Conservation (phyloP, 306 rosid genomes). For the Gillenia trifoliata region DNA sequence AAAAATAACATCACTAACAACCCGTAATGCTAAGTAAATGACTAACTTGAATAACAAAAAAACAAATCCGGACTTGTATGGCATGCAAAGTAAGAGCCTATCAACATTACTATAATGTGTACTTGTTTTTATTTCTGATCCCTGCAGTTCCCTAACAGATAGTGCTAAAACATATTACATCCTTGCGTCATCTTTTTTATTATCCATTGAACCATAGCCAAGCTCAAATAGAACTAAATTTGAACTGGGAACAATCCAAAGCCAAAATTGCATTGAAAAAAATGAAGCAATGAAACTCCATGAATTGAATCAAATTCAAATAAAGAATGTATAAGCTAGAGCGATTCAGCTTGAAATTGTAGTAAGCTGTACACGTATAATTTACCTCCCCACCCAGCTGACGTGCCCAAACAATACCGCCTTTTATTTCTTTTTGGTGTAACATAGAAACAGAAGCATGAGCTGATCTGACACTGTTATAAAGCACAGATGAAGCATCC, state of each 20-base stretch:
- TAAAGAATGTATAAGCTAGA: neutral
- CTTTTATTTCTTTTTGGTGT: slow-evolving; percentile 69
- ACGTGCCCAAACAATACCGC: slow-evolving; percentile 82
- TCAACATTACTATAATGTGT: neutral
- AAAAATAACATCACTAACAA: neutral
- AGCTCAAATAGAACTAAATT: neutral
- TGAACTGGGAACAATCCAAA: neutral
- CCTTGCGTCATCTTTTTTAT: neutral
- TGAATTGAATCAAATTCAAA: neutral
- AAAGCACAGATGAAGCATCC: slow-evolving; percentile 88
- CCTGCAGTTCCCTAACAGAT: neutral
- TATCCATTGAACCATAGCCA: neutral
- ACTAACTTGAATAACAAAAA: neutral
- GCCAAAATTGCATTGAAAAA: neutral
- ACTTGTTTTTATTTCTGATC: neutral
- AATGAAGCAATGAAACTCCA: neutral
- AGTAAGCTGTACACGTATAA: neutral
- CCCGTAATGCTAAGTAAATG: neutral
- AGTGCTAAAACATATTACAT: neutral
- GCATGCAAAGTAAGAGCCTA: neutral
- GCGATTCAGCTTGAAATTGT: neutral
- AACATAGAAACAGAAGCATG: slow-evolving; percentile 66
- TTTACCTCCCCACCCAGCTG: slow-evolving; percentile 97
- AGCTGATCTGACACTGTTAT: slow-evolving; percentile 87
- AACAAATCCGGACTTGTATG: neutral